These are phyloP conservation scores for Hirsutella minnesotensis DNA, from an alignment of 2,329 filamentous ascomycete genomes.

Conservation along the genomic window DNA sequence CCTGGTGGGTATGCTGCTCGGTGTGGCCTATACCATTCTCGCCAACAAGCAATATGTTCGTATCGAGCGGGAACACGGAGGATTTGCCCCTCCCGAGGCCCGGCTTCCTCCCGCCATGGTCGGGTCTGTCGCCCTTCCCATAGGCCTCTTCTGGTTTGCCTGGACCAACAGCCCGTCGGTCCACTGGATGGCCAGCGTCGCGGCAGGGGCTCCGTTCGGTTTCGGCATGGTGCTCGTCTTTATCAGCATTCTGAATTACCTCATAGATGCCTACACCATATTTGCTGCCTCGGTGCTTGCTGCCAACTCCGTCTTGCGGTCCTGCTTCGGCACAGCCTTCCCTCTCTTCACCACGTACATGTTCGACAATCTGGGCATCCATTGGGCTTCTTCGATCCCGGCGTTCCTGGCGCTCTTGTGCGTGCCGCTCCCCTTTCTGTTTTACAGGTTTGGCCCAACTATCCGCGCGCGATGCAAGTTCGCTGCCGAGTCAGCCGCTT, in stretches of 20 bases:
- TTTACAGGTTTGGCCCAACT: constrained; percentile 62
- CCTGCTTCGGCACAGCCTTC: constrained; percentile 66
- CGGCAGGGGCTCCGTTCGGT: constrained; percentile 39
- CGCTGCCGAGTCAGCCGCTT: too few species aligned
- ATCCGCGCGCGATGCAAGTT: constrained; percentile 61
- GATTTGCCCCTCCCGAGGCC: constrained; percentile 41
- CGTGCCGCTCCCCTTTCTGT: constrained; percentile 72
- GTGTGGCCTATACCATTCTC: too few species aligned
- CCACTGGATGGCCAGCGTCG: constrained; percentile 57
- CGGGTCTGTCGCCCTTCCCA: constrained; percentile 45
- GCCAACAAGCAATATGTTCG: too few species aligned
- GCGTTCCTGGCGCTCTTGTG: constrained; percentile 66
- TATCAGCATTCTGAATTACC: constrained; percentile 67
- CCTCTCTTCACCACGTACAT: constrained; percentile 77
- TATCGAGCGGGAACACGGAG: not conserved
- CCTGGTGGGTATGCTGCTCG: not conserved
- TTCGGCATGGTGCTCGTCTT: constrained; percentile 80
- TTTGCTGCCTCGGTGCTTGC: constrained; percentile 73
- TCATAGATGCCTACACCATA: constrained; percentile 51
- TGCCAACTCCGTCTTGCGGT: constrained; percentile 69
- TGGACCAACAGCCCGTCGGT: constrained; percentile 37
- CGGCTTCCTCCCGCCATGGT: constrained; percentile 71
- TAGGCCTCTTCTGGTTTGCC: constrained; percentile 46
- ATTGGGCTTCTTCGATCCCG: constrained; percentile 65
- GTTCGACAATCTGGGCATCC: constrained; percentile 59